Evolutionary conservation across 352 stramenopile species (phyloP), one percentile per base, ranked within the genome.

Genomic region (Phytophthora hybrid): DNA sequence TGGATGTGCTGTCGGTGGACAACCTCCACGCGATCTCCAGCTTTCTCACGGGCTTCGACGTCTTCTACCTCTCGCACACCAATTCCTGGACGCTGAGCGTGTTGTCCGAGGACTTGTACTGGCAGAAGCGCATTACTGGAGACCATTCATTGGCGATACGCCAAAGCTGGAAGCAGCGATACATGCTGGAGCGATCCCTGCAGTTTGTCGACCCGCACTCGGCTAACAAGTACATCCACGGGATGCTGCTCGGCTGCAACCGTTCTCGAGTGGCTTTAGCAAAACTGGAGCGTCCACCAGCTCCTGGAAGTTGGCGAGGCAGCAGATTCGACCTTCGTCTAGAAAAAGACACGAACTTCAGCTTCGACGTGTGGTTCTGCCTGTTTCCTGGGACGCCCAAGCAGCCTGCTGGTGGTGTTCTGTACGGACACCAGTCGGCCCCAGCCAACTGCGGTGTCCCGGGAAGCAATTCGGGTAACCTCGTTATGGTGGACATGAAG

Each of bases 331-430:
- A 68, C 32, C 39, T 73, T 18, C 3, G 39, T 18, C 13, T 29
- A 11, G 29, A 52, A 10, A 56, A 68, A 19, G 13, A 44, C 18
- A 10, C 11, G 18, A 60, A 52, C 23, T 58, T 79, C 46, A 79
- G 72, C 67, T 61, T 75, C 21, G 72, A 79, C 58, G 37, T 74
- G 6, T 79, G 72, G 72, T 72, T 79, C 53, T 76, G 66, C n/a
- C 18, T 76, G 10, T 56, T 79, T 41, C 67, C 72, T 32, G 65
- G 32, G 8, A 67, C 44, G 0, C 23, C 6, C 10, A 49, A 56
- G 5, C 41, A 66, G 14, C 41, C 47, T 47, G 19, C 59, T 13
- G 71, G 71, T 44, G 71, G 71, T 11, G 66, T 74, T 19, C 32
- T 79, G 19, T 73, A 73, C 26, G 72, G 66, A 31, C 47, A 67